Evolutionary conservation across 768 basidiomycete genomes (phyloP).

Genomic region (Crassisporium funariophilum): DNA sequence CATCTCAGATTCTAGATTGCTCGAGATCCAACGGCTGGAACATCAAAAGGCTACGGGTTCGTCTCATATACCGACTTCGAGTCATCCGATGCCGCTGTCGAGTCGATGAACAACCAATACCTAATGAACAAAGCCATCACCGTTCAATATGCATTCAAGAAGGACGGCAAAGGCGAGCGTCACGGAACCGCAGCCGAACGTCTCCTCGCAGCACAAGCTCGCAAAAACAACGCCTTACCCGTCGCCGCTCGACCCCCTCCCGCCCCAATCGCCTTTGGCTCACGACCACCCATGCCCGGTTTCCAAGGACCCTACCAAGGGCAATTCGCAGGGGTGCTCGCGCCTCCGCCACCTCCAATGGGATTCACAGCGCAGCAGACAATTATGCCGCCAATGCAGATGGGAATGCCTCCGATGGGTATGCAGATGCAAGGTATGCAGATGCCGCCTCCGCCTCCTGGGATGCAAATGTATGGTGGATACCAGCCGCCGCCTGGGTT

Average conservation of each 20-base stretch:
- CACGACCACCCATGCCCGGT: conserved; percentile 65
- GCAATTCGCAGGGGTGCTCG: conserved; percentile 90
- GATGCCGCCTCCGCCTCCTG: conserved; percentile 28
- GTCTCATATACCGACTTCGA: conserved; percentile 98
- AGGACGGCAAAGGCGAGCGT: conserved; percentile 97
- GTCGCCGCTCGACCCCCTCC: conserved; percentile 75
- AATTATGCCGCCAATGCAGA: conserved; percentile 53
- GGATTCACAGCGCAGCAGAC: conserved; percentile 79
- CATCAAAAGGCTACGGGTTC: conserved; percentile 97
- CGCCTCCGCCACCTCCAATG: conserved; percentile 78
- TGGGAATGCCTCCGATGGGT: conserved; percentile 40
- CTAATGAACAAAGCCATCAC: conserved; percentile 98
- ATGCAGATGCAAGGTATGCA: conserved; percentile 32
- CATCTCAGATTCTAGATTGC: conserved; percentile 67
- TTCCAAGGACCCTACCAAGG: conserved; percentile 83
- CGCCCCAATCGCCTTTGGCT: conserved; percentile 72
- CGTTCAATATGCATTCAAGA: conserved; percentile 99
- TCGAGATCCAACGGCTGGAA: conserved; percentile 80
- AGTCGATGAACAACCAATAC: conserved; percentile 97
- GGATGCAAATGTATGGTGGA: conserved; percentile 27
- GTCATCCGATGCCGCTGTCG: conserved; percentile 92
- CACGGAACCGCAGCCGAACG: conserved; percentile 98
- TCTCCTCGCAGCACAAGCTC: conserved; percentile 90
- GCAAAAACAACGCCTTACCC: conserved; percentile 92
- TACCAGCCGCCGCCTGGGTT: conserved; percentile 51